A percentile compares a stretch with the other conserved stretches of the same genome.
phyloP scores from a whole-genome alignment of 257 asterid species.

The Gentiana macrophylla region DNA sequence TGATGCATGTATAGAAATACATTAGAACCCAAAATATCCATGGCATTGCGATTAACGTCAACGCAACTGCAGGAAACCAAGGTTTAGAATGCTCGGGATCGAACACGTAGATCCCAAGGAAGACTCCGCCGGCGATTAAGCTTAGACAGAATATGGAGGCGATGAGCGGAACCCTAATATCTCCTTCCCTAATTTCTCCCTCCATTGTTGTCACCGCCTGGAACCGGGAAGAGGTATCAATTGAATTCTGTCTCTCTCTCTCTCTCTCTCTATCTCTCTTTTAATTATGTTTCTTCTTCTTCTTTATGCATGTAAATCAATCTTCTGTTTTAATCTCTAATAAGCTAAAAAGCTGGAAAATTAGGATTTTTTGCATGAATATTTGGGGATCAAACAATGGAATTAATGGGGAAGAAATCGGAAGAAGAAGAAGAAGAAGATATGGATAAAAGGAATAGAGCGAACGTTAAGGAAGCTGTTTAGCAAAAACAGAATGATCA shows the following conservation, averaged over 20 bases:
- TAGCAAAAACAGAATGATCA: too few species aligned
- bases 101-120: conserved; percentile 45
- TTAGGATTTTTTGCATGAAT: too few species aligned
- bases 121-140: conserved; percentile 46
- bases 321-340: not conserved
- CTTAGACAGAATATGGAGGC: conserved; percentile 45
- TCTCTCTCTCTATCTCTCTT: not conserved
- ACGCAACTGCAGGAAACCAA: conserved; percentile 57
- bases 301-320: not conserved
- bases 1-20: conserved; percentile 40
- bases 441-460: too few species aligned
- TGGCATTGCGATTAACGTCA: conserved; percentile 52
- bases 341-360: too few species aligned
- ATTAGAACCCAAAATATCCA: conserved; percentile 69
- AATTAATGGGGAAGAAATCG: too few species aligned
- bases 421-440: too few species aligned
- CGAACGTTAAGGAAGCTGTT: too few species aligned
- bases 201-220: conserved; percentile 1
- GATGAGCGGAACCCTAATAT: conserved; percentile 44
- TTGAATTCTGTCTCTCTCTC: not conserved
- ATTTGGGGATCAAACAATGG: too few species aligned
- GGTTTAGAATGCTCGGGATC: conserved; percentile 35
- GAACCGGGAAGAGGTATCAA: not conserved
- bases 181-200: conserved; percentile 44
- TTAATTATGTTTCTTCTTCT: not conserved